Base-by-base conservation (phyloP, 176 grass and related monocot genomes). In the Oropetium thomaeum region DNA sequence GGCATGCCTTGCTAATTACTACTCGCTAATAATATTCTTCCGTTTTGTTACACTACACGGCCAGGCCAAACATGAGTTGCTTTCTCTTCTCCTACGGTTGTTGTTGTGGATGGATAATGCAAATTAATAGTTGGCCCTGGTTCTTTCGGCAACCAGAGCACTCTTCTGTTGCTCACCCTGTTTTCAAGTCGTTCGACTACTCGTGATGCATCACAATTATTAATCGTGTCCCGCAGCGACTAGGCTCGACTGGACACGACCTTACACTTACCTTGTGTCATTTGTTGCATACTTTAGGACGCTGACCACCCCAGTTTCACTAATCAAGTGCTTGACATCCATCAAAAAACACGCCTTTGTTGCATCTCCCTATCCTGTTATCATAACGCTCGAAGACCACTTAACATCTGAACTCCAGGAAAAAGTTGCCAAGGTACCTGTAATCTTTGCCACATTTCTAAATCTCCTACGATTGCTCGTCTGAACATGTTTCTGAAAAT, bases 361-460 rank as follows among this genome's bases (percentile, higher is more conserved):
- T 26, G 87, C 89, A n/a, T 94, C 96, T 35, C 96, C 84, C 15
- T 98, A 89, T 64, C 96, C 96, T 69, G 96, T 98, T 37, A 92
- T 98, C 74, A 95, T 98, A 33, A 98, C 96, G 2, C 87, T 98
- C 1, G 96, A 98, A 73, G 96, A 98, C 65, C 96, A 98, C 47
- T 89, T 98, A 59, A 62, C 96, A 49, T 61, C 84, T 63, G 65
- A 92, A 54, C 96, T 98, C 67, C 96, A 98, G 80, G 91, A 81
- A 13, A 95, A 95, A 94, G 96, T 94, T 60, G 94, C 94, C 23
- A 84, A 93, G 90, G 93, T 97, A 79, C 2, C 19, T 65, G 0
- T 38, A 16, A 0, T 65, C 37, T 49, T 25, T 17, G 5, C 19
- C 20, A 1, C 6, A n/a, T 52, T 51, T n/a, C n/a, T 17, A 5